phyloP scores from a whole-genome alignment of 805 yeast genomes.

The Crinitomyces ghanaensis region DNA sequence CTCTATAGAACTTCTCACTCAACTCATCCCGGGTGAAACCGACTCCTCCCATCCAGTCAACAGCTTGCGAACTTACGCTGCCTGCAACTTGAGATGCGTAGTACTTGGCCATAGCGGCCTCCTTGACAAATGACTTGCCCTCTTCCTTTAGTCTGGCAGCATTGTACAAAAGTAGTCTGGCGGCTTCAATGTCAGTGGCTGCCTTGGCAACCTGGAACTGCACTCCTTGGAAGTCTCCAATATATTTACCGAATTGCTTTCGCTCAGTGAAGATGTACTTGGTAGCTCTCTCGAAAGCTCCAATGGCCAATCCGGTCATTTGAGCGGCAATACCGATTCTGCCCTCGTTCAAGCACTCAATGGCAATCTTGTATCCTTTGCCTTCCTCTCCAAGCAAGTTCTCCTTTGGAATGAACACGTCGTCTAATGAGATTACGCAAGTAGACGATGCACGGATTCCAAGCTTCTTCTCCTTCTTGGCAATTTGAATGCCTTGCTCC shows the following conservation, averaged over 20 bases:
- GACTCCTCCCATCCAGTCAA: slow-evolving; percentile 39
- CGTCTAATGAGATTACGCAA: slow-evolving; percentile 31
- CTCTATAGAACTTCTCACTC: slow-evolving; percentile 34
- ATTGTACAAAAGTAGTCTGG: slow-evolving; percentile 31
- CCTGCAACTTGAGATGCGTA: slow-evolving; percentile 33
- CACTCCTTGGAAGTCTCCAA: slow-evolving; percentile 37
- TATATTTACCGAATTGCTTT: slow-evolving; percentile 31
- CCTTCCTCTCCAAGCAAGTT: slow-evolving; percentile 33
- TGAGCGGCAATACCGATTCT: slow-evolving; percentile 37
- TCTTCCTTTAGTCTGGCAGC: slow-evolving; percentile 37
- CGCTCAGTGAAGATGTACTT: slow-evolving; percentile 30
- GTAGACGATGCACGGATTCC: slow-evolving; percentile 35
- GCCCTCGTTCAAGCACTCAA: slow-evolving; percentile 34
- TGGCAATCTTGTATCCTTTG: slow-evolving; percentile 35
- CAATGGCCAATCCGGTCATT: slow-evolving; percentile 35
- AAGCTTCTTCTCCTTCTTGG: slow-evolving; percentile 34
- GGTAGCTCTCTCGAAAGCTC: slow-evolving; percentile 32
- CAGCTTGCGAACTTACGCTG: slow-evolving; percentile 30
- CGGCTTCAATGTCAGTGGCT: slow-evolving; percentile 34
- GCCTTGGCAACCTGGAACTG: slow-evolving; percentile 36
- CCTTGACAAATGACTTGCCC: slow-evolving; percentile 30
- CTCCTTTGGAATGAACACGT: slow-evolving; percentile 30
- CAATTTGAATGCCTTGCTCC: slow-evolving; percentile 30
- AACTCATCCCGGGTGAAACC: slow-evolving; percentile 34
- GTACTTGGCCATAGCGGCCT: slow-evolving; percentile 37